Conservation (phyloP, 345 rosid genomes). For the Salix dunnii region DNA sequence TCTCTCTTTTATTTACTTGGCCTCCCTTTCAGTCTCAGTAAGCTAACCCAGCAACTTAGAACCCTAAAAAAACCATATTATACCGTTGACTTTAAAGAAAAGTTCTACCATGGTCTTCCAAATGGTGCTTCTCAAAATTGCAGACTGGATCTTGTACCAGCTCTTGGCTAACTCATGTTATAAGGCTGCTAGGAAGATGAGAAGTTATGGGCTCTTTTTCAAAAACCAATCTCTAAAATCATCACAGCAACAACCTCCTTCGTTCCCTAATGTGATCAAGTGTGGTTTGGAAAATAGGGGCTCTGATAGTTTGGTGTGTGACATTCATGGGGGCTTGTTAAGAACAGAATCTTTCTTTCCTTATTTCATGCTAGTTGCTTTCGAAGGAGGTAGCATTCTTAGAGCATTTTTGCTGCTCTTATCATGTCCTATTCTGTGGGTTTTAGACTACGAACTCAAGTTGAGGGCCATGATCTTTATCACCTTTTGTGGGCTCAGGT, state of each 20-base stretch:
- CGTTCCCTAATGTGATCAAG: constrained; percentile 27
- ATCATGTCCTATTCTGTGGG: constrained; percentile 55
- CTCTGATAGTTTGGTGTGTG: constrained; percentile 48
- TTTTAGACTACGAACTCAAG: constrained; percentile 46
- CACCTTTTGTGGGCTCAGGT: constrained; percentile 69
- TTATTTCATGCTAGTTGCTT: constrained; percentile 90
- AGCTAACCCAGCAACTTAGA: neutral
- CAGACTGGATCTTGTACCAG: constrained; percentile 56
- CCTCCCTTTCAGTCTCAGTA: neutral
- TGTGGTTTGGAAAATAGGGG: constrained; percentile 29
- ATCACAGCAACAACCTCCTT: constrained; percentile 26
- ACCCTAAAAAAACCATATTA: neutral
- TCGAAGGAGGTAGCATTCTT: constrained; percentile 79
- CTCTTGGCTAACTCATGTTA: constrained; percentile 59
- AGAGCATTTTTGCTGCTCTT: constrained; percentile 59
- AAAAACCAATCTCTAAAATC: constrained; percentile 35
- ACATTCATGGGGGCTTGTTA: constrained; percentile 59
- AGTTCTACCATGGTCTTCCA: constrained; percentile 48
- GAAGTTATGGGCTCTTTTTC: constrained; percentile 48
- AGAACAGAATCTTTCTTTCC: constrained; percentile 67
- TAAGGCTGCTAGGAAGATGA: constrained; percentile 59
- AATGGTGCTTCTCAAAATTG: constrained; percentile 46
- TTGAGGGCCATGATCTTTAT: constrained; percentile 62
- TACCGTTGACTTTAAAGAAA: neutral
- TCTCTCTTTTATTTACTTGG: neutral